Conservation (phyloP, 148 eudicot genomes). For the Chenopodium suecicum region DNA sequence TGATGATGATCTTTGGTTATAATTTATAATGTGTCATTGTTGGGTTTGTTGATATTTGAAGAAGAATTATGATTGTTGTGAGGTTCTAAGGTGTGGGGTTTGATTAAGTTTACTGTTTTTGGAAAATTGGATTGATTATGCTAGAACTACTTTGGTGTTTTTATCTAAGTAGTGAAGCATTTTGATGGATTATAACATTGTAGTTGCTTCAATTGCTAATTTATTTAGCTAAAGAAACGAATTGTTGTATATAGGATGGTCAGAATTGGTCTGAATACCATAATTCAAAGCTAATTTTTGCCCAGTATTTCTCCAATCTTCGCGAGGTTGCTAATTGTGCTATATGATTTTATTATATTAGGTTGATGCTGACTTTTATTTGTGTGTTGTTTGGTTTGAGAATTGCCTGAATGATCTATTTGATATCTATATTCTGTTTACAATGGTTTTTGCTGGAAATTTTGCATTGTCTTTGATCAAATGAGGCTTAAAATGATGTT, state of each 20-base stretch:
- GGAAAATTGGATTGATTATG: not conserved
- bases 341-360: not conserved
- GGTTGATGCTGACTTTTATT: not conserved
- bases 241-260: not conserved
- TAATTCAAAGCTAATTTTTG: not conserved
- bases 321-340: not conserved
- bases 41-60: too few relatives aligned
- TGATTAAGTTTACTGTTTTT: too few relatives aligned
- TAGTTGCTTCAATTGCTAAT: not conserved
- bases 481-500: not conserved
- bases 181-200: not conserved
- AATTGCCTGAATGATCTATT: not conserved
- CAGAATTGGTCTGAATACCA: not conserved
- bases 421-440: not conserved
- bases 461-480: not conserved
- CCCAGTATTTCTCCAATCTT: not conserved
- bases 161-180: not conserved
- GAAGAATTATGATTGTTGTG: not conserved
- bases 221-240: not conserved
- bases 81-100: too few relatives aligned
- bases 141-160: not conserved
- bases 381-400: not conserved
- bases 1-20: not conserved
- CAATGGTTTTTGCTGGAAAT: not conserved
- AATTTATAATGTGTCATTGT: not conserved